These are phyloP conservation scores for Luvunga scandens DNA, from an alignment of 345 rosid genomes.

Conservation along the genomic window DNA sequence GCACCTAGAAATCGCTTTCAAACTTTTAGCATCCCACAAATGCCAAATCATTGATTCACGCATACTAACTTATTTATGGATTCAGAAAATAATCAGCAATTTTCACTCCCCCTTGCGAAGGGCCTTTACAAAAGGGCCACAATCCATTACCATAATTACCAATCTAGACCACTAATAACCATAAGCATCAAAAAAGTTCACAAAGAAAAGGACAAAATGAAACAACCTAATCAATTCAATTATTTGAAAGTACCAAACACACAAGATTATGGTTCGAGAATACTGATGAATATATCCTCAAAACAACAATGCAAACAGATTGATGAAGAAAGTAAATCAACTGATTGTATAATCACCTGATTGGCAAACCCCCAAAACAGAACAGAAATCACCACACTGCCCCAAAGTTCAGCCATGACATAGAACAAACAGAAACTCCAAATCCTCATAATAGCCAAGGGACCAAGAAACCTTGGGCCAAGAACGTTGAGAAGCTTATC, in stretches of 20 bases:
- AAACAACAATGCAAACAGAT: conserved; percentile 1
- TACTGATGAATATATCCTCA: neutral
- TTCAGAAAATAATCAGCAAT: neutral
- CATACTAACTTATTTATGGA: neutral
- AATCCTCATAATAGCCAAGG: conserved; percentile 91
- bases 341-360: conserved; percentile 57
- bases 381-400: conserved; percentile 93
- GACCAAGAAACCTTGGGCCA: conserved; percentile 96
- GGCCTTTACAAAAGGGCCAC: neutral
- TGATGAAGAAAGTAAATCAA: conserved; percentile 1
- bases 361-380: conserved; percentile 98
- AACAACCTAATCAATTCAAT: neutral
- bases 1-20: neutral
- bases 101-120: neutral
- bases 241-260: neutral
- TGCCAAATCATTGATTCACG: neutral
- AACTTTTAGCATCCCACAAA: neutral
- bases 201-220: neutral
- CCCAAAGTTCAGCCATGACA: conserved; percentile 99
- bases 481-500: conserved; percentile 71
- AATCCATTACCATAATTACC: neutral
- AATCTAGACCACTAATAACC: neutral
- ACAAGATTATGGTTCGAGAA: neutral
- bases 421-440: conserved; percentile 97
- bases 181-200: neutral